Evolutionary conservation across 768 basidiomycete genomes (phyloP), one percentile per base, ranked within the genome.

Genomic region (Pleurotus eryngii): DNA sequence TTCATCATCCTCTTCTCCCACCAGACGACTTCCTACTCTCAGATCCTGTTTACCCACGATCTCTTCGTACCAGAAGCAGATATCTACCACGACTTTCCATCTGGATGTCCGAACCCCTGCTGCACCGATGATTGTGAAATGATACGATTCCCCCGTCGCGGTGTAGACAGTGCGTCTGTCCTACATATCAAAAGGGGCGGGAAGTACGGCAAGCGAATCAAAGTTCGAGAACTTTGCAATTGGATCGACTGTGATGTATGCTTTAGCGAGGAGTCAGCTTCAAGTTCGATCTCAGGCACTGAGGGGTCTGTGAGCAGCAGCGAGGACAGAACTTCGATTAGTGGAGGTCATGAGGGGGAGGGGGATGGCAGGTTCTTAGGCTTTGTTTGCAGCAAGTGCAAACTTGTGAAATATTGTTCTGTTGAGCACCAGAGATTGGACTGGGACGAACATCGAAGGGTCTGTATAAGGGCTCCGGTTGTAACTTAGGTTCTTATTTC

Each of bases 81-180:
- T 45, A 80, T 90, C 35, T 90, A 87, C 70, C 83, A 81, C 67
- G 87, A 90, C 67, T 88, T 89, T 64, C 89, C 89, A 5, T 88
- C 84, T 8, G 89, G 89, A 14, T 90, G 89, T 63, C 87, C 86
- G 27, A 90, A 89, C 57, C 87, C 86, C 1, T 87, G 84, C 64
- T 90, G 89, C 68, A 86, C 81, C 35, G 88, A 90, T 59, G 87
- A 90, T 66, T 90, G 88, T 66, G 88, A 90, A 70, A 87, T 90
- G 81, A 85, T 90, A 63, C 84, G 88, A 49, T 90, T 90, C 61
- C 89, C 89, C 2, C 74, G 88, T 56, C 74, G 78, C 56, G 88
- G 89, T 2, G 63, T 81, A 18, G 83, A 84, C 56, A 76, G 74
- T 2, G 88, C 89, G 4, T 79, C 79, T 3, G 75, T 90, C 42